A percentile compares a stretch with the other conserved stretches of the same genome.
phyloP scores from a whole-genome alignment of 306 rosid species.

The Cucumis melo region DNA sequence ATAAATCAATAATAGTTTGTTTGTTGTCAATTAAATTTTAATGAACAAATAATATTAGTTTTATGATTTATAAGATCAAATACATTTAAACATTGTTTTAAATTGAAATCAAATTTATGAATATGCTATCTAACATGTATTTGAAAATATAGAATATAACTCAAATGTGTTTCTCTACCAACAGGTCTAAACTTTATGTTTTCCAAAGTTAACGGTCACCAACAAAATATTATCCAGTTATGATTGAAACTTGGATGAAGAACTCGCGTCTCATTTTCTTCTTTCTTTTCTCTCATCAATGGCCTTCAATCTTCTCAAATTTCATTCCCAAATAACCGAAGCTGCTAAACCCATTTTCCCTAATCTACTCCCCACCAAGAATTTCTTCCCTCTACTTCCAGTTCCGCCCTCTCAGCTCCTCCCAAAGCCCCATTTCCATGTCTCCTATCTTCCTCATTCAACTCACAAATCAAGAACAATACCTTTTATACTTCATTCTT shows the following conservation, averaged over 20 bases:
- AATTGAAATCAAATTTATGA: no score
- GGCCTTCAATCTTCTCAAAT: slow-evolving; percentile 39
- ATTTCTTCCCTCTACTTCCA: slow-evolving; percentile 20
- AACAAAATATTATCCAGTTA: not conserved
- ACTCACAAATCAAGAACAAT: slow-evolving; percentile 20
- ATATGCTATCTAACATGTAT: no score
- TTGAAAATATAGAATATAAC: no score
- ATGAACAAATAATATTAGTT: no score
- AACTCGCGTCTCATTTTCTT: not conserved
- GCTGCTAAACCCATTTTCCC: slow-evolving; percentile 18
- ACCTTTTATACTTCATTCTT: slow-evolving; percentile 19
- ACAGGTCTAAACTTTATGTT: no score
- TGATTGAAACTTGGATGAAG: not conserved
- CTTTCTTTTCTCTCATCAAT: slow-evolving; percentile 11
- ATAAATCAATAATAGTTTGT: no score
- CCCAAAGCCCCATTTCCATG: slow-evolving; percentile 13
- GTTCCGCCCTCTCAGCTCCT: slow-evolving; percentile 9
- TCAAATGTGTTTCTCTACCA: no score
- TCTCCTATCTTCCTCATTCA: slow-evolving; percentile 13
- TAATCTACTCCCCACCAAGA: slow-evolving; percentile 7
- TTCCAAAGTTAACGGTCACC: no score
- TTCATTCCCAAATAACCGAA: slow-evolving; percentile 16
- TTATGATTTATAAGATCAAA: no score
- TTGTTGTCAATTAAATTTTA: no score
- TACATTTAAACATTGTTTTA: no score